phyloP scores from a whole-genome alignment of 2,329 filamentous ascomycete species.

The Microdochium nivale region DNA sequence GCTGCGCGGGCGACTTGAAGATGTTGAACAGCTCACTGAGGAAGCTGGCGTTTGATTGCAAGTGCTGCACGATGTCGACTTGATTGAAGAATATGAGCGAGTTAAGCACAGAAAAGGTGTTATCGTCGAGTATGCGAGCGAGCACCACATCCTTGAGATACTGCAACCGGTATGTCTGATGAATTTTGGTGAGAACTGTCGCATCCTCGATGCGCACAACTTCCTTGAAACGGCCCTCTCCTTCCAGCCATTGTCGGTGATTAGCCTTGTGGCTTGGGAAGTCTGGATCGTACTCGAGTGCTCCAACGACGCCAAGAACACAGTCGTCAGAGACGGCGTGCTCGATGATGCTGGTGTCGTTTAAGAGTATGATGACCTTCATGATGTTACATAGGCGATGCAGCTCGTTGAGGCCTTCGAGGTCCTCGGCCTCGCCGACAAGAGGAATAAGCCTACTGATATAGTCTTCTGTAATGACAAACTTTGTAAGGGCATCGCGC shows the following conservation, averaged over 20 bases:
- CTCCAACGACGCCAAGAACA: conserved; percentile 86
- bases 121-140: conserved; percentile 91
- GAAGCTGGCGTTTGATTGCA: conserved; percentile 74
- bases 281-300: conserved; percentile 95
- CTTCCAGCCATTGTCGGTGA: conserved; percentile 84
- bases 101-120: conserved; percentile 94
- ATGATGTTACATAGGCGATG: conserved; percentile 95
- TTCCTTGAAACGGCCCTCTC: conserved; percentile 88
- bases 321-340: conserved; percentile 84
- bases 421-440: conserved; percentile 81
- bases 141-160: conserved; percentile 98
- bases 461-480: conserved; percentile 77
- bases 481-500: conserved; percentile 80
- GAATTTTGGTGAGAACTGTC: conserved; percentile 78
- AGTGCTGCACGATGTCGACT: conserved; percentile 91
- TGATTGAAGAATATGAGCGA: conserved; percentile 99
- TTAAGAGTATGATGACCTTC: conserved; percentile 90
- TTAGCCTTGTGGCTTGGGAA: conserved; percentile 97
- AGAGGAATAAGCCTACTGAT: conserved; percentile 79
- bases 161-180: conserved; percentile 90
- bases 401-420: conserved; percentile 78
- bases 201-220: conserved; percentile 87
- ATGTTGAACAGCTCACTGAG: conserved; percentile 81
- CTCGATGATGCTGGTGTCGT: conserved; percentile 92
- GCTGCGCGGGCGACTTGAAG: conserved; percentile 54